Base-by-base conservation (phyloP, 768 basidiomycete species). In the Imleria badia region DNA sequence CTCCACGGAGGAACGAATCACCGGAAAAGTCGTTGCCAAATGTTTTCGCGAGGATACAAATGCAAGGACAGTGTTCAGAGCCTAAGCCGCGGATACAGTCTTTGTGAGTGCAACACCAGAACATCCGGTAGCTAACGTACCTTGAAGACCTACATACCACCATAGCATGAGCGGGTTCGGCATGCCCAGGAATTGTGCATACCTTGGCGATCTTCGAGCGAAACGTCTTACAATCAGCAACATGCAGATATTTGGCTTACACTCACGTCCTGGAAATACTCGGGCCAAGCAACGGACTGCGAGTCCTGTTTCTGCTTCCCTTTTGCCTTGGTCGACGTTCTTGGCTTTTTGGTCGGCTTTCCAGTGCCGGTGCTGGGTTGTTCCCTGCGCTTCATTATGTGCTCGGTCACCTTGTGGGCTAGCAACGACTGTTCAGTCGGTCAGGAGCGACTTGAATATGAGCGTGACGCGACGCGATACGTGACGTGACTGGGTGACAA, bases 31-130 rank as follows among this genome's bases (percentile, higher is more conserved):
- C 8, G 83, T 85, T 8, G 91, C 88, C 33, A 95, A 69, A 58
- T 89, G 83, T 59, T 90, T 89, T 56, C 90, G 79, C 0, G 90
- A 85, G 3, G 90, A 89, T 36, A 92, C 80, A 64, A 96, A 96
- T 0, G 89, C 92, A 38, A 94, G 79, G 5, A 96, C 90, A 14
- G 92, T 91, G 61, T 94, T 95, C 44, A 95, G 74, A 11, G 92
- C 90, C 90, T 95, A 47, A 36, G 14, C 13, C 15, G 6, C 52
- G 17, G 12, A 45, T 5, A 30, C 35, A 22, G 29, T 17, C 17
- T 48, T 11, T 35, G 31, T n/a, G 36, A 26, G 6, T 17, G 36
- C 34, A 47, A 44, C 23, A 8, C 22, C 15, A 0, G 48, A 26
- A 45, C 14, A 3, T 29, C 13, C 2, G 20, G 17, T 17, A 38